phyloP scores from a whole-genome alignment of 108 stramenopile genomes.

The Cyclotella baltica region DNA sequence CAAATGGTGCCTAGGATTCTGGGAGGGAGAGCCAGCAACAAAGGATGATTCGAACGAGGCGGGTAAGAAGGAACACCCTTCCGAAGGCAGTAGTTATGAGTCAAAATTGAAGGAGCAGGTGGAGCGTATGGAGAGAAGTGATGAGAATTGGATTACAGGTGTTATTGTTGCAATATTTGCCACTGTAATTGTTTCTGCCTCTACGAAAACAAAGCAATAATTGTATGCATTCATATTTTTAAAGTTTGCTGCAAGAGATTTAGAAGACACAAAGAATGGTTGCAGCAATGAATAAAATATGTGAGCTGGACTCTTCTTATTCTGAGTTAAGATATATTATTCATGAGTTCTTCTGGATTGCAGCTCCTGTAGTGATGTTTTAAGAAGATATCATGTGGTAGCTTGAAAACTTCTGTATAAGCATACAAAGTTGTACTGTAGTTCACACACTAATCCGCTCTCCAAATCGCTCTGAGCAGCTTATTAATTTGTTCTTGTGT shows the following conservation, averaged over 20 bases:
- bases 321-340: too few species aligned
- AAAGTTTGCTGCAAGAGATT: too few species aligned
- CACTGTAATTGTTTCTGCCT: conserved; percentile 44
- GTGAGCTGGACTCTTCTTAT: too few species aligned
- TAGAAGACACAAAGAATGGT: too few species aligned
- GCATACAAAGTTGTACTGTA: too few species aligned
- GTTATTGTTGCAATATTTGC: conserved; percentile 55
- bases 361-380: too few species aligned
- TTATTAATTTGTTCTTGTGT: too few species aligned
- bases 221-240: background rate
- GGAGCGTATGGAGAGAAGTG: conserved; percentile 59
- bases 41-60: background rate
- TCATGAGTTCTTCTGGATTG: too few species aligned
- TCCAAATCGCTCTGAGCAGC: too few species aligned
- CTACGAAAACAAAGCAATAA: background rate
- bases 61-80: background rate
- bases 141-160: conserved; percentile 71
- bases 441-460: too few species aligned
- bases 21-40: conserved; percentile 3
- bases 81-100: background rate
- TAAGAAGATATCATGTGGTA: too few species aligned
- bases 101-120: conserved; percentile 17
- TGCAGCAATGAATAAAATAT: background rate
- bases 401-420: too few species aligned
- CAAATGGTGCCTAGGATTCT: conserved; percentile 60